Evolutionary conservation across 2,329 filamentous ascomycete genomes (phyloP), one percentile per base, ranked within the genome.

Genomic region (Mollisiaceae sp.): DNA sequence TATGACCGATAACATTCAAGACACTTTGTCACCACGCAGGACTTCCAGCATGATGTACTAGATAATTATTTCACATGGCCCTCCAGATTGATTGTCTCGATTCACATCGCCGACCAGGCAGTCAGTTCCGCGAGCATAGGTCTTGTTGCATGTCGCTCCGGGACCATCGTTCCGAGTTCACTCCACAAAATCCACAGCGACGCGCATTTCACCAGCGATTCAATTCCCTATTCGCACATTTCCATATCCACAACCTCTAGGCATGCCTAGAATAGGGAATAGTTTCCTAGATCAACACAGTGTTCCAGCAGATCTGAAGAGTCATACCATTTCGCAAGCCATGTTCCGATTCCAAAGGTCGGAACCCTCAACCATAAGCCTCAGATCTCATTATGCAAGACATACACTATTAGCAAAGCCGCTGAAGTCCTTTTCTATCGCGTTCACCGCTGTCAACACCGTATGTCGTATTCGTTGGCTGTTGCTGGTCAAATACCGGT

Each of bases 141-240:
- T 14, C 24, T 18, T 27, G 50, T 54, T 54, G 50, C 22, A 54
- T 54, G 50, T 54, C 50, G 9, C 27, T 54, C 24, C 50, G 22
- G 24, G 27, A 54, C 22, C 50, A n/a, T 6, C 11, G 22, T 15
- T 54, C 50, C 27, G 27, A 35, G 50, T 54, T 54, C 15, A 54
- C 50, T 54, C 22, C 24, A 32, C 24, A 54, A 32, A 18, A 54
- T 50, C 24, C 22, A 32, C 50, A 32, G 22, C 18, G 50, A 14
- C 18, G 11, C 6, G n/a, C 43, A 1, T 24, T 22, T n/a, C 18
- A 20, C 2, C 22, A 24, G 20, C 45, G 8, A 20, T 6, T 20
- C 8, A 11, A 22, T 50, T 20, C 45, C 45, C 8, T 22, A 24
- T 8, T n/a, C n/a, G 20, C 15, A 45, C 43, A 20, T n/a, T 45